Conservation (phyloP, 371 early-diverging fungal genomes). For the Syncephalastrum monosporum region DNA sequence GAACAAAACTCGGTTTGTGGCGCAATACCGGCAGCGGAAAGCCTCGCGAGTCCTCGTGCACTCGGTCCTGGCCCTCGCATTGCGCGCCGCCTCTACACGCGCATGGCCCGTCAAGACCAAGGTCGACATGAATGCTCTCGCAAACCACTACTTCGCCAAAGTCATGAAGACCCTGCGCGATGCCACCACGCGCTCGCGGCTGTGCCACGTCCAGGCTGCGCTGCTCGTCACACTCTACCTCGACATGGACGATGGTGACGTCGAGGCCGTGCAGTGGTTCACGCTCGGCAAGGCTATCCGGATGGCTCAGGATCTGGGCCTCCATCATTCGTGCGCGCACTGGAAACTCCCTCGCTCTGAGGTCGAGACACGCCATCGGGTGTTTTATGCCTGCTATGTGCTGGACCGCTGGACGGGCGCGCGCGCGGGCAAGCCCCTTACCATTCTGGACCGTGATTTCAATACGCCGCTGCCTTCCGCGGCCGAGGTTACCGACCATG, state of each 20-base stretch:
- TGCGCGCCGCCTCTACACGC: constrained; percentile 29
- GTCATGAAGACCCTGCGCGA: constrained; percentile 39
- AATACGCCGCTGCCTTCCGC: constrained; percentile 41
- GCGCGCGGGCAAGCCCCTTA: constrained; percentile 50
- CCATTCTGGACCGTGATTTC: constrained; percentile 51
- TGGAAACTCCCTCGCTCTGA: constrained; percentile 55
- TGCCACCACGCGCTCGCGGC: constrained; percentile 21
- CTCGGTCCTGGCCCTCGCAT: constrained; percentile 51
- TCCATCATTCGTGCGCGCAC: constrained; percentile 59
- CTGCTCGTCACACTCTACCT: constrained; percentile 42
- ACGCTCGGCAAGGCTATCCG: constrained; percentile 63
- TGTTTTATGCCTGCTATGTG: constrained; percentile 64
- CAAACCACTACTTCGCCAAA: constrained; percentile 34
- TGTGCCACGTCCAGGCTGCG: constrained; percentile 46
- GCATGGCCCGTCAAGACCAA: constrained; percentile 31
- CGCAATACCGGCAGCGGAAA: constrained; percentile 27
- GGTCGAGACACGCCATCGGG: constrained; percentile 58
- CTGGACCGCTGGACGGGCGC: constrained; percentile 57
- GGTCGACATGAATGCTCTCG: constrained; percentile 27
- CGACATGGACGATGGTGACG: constrained; percentile 43
- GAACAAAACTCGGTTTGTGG: constrained; percentile 50
- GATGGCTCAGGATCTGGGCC: constrained; percentile 68
- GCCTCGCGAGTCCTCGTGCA: constrained; percentile 43
- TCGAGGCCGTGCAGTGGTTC: constrained; percentile 53
- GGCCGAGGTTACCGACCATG: constrained; percentile 29